A percentile compares a stretch with the other conserved stretches of the same genome.
Conservation (phyloP, 768 basidiomycete species). For the Scleroderma citrinum region DNA sequence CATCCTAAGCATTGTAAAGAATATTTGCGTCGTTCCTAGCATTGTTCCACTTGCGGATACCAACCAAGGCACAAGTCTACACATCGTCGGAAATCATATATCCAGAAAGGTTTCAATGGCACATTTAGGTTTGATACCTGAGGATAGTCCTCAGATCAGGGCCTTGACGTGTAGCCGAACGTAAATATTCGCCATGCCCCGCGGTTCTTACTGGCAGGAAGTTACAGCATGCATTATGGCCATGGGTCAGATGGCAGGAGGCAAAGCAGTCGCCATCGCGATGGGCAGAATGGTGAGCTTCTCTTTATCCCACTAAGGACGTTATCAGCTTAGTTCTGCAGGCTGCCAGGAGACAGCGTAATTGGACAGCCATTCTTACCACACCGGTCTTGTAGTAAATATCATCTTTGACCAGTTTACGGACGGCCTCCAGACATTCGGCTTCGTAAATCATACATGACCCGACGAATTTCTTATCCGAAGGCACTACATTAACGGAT, state of each 20-base stretch:
- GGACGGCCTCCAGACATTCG: conserved; percentile 41
- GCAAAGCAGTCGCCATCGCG: conserved; percentile 23
- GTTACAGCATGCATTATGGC: neutral
- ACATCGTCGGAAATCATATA: neutral
- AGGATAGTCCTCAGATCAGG: neutral
- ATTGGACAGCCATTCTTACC: conserved; percentile 9
- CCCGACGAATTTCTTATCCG: conserved; percentile 53
- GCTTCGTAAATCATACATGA: conserved; percentile 52
- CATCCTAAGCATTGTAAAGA: neutral
- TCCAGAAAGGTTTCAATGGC: neutral
- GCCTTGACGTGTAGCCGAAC: neutral
- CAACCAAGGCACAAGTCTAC: neutral
- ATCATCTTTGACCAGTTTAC: conserved; percentile 19
- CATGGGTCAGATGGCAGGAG: conserved; percentile 6
- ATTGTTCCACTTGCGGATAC: neutral
- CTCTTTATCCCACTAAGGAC: conserved; percentile 51
- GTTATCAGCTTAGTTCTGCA: neutral
- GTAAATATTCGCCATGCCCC: neutral
- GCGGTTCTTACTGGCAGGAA: neutral
- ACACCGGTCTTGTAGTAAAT: conserved; percentile 18
- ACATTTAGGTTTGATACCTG: neutral
- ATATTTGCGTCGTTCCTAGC: neutral
- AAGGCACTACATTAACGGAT: conserved; percentile 40
- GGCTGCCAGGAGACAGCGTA: no score
- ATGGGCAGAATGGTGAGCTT: conserved; percentile 48